Percentiles rank a stretch among this genome's conserved stretches.
Evolutionary conservation across 805 yeast genomes (phyloP).

Genomic region (Ogataea siamensis): DNA sequence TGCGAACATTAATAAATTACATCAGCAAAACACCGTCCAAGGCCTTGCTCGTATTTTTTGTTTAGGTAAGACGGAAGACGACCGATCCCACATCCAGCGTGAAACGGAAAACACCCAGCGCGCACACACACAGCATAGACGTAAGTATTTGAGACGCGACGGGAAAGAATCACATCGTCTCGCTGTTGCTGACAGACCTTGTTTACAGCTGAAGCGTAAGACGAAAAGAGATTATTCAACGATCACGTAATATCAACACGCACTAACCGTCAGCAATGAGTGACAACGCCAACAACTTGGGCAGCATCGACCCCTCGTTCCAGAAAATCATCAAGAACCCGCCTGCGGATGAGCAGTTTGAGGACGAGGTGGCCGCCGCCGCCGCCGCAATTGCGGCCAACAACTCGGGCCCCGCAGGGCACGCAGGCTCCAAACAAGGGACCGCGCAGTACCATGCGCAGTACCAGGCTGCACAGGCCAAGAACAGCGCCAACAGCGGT

Average conservation of each 20-base stretch:
- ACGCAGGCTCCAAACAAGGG: conserved; percentile 1
- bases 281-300: conserved; percentile 12
- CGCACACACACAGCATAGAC: background rate
- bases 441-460: conserved; percentile 3
- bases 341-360: conserved; percentile 7
- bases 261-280: conserved; percentile 18
- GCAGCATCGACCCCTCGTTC: conserved; percentile 24
- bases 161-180: no score
- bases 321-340: conserved; percentile 19
- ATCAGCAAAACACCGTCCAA: conserved; percentile 9
- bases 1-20: conserved; percentile 3
- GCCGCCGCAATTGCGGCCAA: conserved; percentile 35
- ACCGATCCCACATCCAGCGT: background rate
- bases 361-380: conserved; percentile 30
- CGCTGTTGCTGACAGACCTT: background rate
- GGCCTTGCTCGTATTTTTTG: conserved; percentile 4
- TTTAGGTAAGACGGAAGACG: conserved; percentile 11
- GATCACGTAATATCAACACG: conserved; percentile 15
- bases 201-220: conserved; percentile 1
- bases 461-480: conserved; percentile 7
- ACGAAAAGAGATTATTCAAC: conserved; percentile 9
- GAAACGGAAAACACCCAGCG: background rate
- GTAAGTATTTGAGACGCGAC: background rate
- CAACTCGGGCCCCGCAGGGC: background rate
- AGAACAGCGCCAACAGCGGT: conserved; percentile 12